These are phyloP conservation scores for Aspergillus luchuensis DNA, from an alignment of 2,329 filamentous ascomycete genomes.

Conservation along the genomic window DNA sequence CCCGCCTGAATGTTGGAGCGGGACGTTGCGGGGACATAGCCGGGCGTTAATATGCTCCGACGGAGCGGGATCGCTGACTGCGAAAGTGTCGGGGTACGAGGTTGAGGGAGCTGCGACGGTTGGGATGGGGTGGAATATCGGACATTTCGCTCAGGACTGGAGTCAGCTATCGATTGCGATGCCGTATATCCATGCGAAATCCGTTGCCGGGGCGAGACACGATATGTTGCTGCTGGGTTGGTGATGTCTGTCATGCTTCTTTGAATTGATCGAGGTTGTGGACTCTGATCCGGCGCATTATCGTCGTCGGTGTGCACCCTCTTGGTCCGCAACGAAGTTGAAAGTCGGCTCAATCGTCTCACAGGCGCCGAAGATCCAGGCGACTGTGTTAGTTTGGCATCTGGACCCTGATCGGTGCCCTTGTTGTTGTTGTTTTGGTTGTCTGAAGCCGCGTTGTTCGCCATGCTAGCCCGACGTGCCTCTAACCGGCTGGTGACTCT, in stretches of 20 bases:
- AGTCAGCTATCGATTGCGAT: constrained; percentile 28
- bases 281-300: constrained; percentile 31
- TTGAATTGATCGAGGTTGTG: constrained; percentile 41
- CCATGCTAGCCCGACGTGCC: constrained; percentile 43
- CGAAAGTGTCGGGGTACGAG: constrained; percentile 34
- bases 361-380: constrained; percentile 30
- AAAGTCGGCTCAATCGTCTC: constrained; percentile 44
- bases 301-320: constrained; percentile 42
- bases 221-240: constrained; percentile 30
- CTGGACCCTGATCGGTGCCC: constrained; percentile 9
- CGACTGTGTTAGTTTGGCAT: constrained; percentile 16
- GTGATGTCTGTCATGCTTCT: constrained; percentile 47
- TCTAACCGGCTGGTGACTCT: constrained; percentile 40
- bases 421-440: constrained; percentile 11
- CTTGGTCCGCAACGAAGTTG: constrained; percentile 42
- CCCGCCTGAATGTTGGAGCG: constrained; percentile 46
- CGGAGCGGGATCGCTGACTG: constrained; percentile 42
- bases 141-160: constrained; percentile 27
- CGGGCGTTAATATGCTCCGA: constrained; percentile 37
- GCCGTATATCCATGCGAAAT: constrained; percentile 31
- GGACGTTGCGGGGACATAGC: constrained; percentile 39
- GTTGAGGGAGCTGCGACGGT: constrained; percentile 28
- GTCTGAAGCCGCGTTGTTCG: constrained; percentile 22
- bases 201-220: constrained; percentile 38
- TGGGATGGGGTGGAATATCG: constrained; percentile 27